phyloP scores from a whole-genome alignment of 495 filamentous ascomycete species.

The Lepraria neglecta region DNA sequence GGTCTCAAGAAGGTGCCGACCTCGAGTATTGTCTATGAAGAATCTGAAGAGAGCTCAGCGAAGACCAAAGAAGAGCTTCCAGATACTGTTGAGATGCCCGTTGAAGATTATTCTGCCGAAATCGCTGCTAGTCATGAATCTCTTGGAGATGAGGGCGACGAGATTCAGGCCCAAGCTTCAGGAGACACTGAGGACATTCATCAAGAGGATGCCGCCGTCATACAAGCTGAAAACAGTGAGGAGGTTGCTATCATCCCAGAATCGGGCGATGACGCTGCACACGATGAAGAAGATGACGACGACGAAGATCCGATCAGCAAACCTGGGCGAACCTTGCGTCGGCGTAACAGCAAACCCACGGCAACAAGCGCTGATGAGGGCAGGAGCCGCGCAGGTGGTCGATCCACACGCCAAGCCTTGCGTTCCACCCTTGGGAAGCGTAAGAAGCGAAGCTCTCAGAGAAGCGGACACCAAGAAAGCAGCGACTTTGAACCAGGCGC shows the following conservation, averaged over 20 bases:
- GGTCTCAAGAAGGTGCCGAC: slow-evolving; percentile 53
- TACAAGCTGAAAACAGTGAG: slow-evolving; percentile 41
- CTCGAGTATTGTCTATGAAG: slow-evolving; percentile 50
- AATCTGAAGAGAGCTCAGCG: slow-evolving; percentile 50
- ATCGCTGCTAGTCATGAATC: slow-evolving; percentile 27
- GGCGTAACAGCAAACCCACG: slow-evolving; percentile 37
- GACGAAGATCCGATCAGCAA: slow-evolving; percentile 56
- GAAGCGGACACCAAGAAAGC: slow-evolving; percentile 57
- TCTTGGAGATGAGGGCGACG: slow-evolving; percentile 36
- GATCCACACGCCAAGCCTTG: slow-evolving; percentile 43
- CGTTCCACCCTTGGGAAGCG: slow-evolving; percentile 41
- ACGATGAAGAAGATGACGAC: slow-evolving; percentile 62
- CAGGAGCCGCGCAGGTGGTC: slow-evolving; percentile 34
- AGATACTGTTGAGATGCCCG: slow-evolving; percentile 33
- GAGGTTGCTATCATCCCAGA: slow-evolving; percentile 48
- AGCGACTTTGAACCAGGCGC: slow-evolving; percentile 83
- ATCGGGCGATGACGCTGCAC: slow-evolving; percentile 42
- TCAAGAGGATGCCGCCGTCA: slow-evolving; percentile 30
- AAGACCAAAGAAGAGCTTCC: slow-evolving; percentile 29
- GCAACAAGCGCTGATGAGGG: slow-evolving; percentile 33
- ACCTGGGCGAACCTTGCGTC: slow-evolving; percentile 42
- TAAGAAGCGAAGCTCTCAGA: slow-evolving; percentile 44
- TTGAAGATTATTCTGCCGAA: slow-evolving; percentile 28
- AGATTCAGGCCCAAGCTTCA: slow-evolving; percentile 32
- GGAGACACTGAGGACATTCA: slow-evolving; percentile 37